These are phyloP conservation scores for Rhizomucor pusillus DNA, from an alignment of 371 early-diverging fungal genomes.

Conservation along the genomic window DNA sequence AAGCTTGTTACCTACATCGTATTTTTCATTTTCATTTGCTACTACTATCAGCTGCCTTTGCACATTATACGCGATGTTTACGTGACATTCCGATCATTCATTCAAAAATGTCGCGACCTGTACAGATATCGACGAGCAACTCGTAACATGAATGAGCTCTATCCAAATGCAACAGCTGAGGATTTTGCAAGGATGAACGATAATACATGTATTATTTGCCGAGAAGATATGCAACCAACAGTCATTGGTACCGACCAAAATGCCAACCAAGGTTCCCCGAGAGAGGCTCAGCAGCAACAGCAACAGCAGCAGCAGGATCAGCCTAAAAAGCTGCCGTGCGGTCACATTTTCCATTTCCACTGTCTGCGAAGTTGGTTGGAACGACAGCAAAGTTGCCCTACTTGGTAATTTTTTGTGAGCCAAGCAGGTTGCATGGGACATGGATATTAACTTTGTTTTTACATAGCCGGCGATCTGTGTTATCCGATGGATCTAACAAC, in stretches of 20 bases:
- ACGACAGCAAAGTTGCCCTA: slow-evolving; percentile 98
- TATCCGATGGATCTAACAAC: slow-evolving; percentile 25
- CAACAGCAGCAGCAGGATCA: slow-evolving; percentile 49
- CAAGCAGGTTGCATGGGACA: neutral
- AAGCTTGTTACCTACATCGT: slow-evolving; percentile 82
- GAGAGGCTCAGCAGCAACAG: slow-evolving; percentile 21
- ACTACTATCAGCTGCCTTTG: slow-evolving; percentile 82
- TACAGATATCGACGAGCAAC: slow-evolving; percentile 92
- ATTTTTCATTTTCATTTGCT: slow-evolving; percentile 84
- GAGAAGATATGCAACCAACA: slow-evolving; percentile 85
- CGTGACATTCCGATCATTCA: slow-evolving; percentile 86
- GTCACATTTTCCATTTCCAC: slow-evolving; percentile 97
- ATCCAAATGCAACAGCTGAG: slow-evolving; percentile 83
- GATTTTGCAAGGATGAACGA: slow-evolving; percentile 81
- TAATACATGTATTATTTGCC: slow-evolving; percentile 92
- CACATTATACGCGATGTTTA: slow-evolving; percentile 96
- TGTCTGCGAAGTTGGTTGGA: slow-evolving; percentile 99
- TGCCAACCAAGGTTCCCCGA: slow-evolving; percentile 4
- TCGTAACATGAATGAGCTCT: slow-evolving; percentile 91
- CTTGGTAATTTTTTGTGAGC: slow-evolving; percentile 65
- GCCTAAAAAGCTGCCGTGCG: slow-evolving; percentile 95
- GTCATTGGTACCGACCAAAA: slow-evolving; percentile 2
- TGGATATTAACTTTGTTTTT: neutral
- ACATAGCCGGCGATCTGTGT: slow-evolving; percentile 52
- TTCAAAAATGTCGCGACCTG: slow-evolving; percentile 84